Base-by-base conservation (phyloP, 306 rosid genomes). In the Cajanus cajan region DNA sequence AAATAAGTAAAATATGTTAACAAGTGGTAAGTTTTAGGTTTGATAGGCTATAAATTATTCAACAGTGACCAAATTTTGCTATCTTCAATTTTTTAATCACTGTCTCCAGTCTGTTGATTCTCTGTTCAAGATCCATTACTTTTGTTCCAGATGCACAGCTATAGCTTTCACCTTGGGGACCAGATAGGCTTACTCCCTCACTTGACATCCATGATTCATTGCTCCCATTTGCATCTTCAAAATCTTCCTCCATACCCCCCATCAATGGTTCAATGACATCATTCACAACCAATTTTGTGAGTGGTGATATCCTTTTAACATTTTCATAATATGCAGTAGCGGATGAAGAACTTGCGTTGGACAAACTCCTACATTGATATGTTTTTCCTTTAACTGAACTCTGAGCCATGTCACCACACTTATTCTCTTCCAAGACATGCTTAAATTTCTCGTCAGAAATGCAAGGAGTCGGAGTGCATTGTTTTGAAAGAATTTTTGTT, bases 311-410 rank as follows among this genome's bases (percentile, higher is more conserved):
- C 41, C 63, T 40, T 24, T n/a, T 14, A 48, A 43, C 45, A 51
- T 45, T 59, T 78, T 45, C 77, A 55, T 43, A 43, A 22, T 31
- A 73, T 55, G 37, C 57, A 18, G 34, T 19, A 13, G 37, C 54
- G 50, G 59, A 51, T 57, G 76, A 25, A 78, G 76, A 83, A 41
- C 62, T 37, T 64, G 63, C 59, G 12, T 34, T 43, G n/a, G 78
- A 77, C 59, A 63, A 33, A n/a, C n/a, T n/a, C n/a, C n/a, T n/a
- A n/a, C n/a, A 28, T 28, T 28, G 31, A 28, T 28, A 28, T 28
- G 31, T 28, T 28, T 28, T 3, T 28, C 3, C 31, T 28, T 28
- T 28, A 28, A 28, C 31, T 28, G 31, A 28, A 28, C 31, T 1
- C 31, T 28, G 31, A 28, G 31, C 31, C 31, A 28, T 28, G 31